Percentiles rank a stretch among this genome's conserved stretches.
phyloP scores from a whole-genome alignment of 352 stramenopile species.

The Globisporangium perplexum region DNA sequence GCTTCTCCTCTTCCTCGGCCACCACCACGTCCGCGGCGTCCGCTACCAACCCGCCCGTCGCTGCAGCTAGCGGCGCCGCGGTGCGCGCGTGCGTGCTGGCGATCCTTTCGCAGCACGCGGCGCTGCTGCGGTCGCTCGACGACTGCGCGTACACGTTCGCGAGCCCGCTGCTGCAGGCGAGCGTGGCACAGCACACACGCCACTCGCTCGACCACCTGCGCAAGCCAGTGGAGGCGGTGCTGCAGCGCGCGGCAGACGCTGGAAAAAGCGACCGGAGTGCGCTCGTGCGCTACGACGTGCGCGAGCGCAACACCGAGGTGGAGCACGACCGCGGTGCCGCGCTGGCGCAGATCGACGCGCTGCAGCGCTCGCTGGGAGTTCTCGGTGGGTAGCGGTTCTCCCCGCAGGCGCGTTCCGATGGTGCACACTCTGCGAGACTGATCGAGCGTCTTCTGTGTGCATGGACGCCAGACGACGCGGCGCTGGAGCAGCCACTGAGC shows the following conservation, averaged over 20 bases:
- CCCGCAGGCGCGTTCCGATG: background rate
- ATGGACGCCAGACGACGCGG: conserved; percentile 8
- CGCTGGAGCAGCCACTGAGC: conserved; percentile 23
- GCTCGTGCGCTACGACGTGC: conserved; percentile 64
- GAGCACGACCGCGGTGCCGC: conserved; percentile 54
- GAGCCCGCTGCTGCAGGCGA: conserved; percentile 53
- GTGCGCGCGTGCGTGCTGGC: conserved; percentile 39
- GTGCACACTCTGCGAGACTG: background rate
- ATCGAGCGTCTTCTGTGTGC: background rate
- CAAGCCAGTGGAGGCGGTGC: conserved; percentile 51
- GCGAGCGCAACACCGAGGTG: conserved; percentile 55
- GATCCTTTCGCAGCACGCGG: conserved; percentile 63
- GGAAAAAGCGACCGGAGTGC: background rate
- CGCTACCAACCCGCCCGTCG: background rate
- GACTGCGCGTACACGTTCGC: conserved; percentile 61
- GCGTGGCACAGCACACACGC: conserved; percentile 67
- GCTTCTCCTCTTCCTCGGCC: too few relatives aligned
- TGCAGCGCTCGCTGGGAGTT: conserved; percentile 26
- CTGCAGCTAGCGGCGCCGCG: conserved; percentile 6
- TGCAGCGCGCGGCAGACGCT: background rate
- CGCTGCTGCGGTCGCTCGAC: conserved; percentile 38
- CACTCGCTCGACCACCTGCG: conserved; percentile 78
- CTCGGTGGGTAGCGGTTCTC: conserved; percentile 20
- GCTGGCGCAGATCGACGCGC: conserved; percentile 43
- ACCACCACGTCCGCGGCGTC: background rate